These are phyloP conservation scores for Phytophthora pluvialis DNA, from an alignment of 352 stramenopile species.

Conservation along the genomic window DNA sequence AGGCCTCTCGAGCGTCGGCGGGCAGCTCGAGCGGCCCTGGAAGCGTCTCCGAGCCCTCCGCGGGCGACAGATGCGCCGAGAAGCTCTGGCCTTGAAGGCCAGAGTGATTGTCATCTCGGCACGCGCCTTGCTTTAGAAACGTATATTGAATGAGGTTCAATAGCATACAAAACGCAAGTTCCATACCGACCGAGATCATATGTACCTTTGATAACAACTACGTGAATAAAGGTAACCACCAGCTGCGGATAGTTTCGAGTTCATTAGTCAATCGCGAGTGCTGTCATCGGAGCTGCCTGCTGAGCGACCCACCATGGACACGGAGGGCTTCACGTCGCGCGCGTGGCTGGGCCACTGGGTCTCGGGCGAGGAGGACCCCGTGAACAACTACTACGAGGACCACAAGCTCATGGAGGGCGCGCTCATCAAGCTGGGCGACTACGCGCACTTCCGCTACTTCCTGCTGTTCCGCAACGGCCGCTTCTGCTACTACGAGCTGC, in stretches of 20 bases:
- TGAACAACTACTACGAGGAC: slow-evolving; percentile 85
- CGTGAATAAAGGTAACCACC: too few relatives aligned
- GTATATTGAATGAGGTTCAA: too few relatives aligned
- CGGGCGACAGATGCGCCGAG: too few relatives aligned
- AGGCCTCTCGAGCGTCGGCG: too few relatives aligned
- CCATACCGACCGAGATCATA: neutral
- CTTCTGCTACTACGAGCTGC: slow-evolving; percentile 90
- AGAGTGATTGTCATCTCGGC: too few relatives aligned
- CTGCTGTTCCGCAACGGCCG: slow-evolving; percentile 81
- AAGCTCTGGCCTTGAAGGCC: too few relatives aligned
- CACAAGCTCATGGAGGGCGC: slow-evolving; percentile 88
- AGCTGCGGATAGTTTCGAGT: neutral
- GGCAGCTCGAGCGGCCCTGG: too few relatives aligned
- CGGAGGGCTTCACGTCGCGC: slow-evolving; percentile 47
- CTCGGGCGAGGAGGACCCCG: slow-evolving; percentile 58
- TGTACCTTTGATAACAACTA: too few relatives aligned
- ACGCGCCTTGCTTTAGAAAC: too few relatives aligned
- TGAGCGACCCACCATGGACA: slow-evolving; percentile 34
- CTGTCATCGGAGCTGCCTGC: neutral
- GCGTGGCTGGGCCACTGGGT: slow-evolving; percentile 69
- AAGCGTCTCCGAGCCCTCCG: too few relatives aligned
- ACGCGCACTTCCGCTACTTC: slow-evolving; percentile 89
- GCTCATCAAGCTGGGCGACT: slow-evolving; percentile 88
- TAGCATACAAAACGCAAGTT: too few relatives aligned
- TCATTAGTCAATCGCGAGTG: slow-evolving; percentile 1